phyloP scores from a whole-genome alignment of 192 early-diverging fungal species.

The Rhizophagus clarus region DNA sequence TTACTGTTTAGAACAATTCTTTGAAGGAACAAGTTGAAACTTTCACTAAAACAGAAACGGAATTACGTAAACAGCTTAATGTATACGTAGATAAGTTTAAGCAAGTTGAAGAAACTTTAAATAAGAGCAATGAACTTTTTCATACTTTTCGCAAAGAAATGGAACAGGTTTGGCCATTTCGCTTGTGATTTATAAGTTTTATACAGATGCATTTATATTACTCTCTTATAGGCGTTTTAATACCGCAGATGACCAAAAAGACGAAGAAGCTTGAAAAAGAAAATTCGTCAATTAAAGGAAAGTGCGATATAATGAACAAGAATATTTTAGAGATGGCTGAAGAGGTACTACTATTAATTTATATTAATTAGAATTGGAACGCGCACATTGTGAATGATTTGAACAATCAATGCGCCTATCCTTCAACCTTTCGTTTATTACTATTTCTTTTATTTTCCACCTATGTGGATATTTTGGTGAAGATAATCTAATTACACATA shows the following conservation, averaged over 20 bases:
- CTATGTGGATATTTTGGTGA: neutral
- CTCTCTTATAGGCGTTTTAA: constrained; percentile 27
- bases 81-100: constrained; percentile 68
- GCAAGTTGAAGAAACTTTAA: constrained; percentile 66
- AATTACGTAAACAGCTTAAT: constrained; percentile 58
- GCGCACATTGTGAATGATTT: too few relatives aligned
- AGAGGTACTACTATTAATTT: constrained; percentile 36
- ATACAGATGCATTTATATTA: constrained; percentile 9
- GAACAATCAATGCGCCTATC: too few relatives aligned
- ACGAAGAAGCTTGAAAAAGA: constrained; percentile 60
- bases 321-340: constrained; percentile 64
- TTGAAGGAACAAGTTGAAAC: constrained; percentile 51
- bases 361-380: neutral
- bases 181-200: neutral
- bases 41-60: constrained; percentile 57
- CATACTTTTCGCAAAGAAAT: constrained; percentile 65
- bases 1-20: constrained; percentile 21
- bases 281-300: constrained; percentile 51
- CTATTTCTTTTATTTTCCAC: neutral
- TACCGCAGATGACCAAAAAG: constrained; percentile 58
- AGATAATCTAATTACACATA: neutral
- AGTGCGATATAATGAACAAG: constrained; percentile 62
- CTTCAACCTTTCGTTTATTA: neutral
- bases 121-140: constrained; percentile 66
- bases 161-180: constrained; percentile 44